Percentiles rank a stretch among this genome's conserved stretches.
These are phyloP conservation scores for Ophiocytium majus DNA, from an alignment of 352 stramenopile genomes.

Conservation along the genomic window DNA sequence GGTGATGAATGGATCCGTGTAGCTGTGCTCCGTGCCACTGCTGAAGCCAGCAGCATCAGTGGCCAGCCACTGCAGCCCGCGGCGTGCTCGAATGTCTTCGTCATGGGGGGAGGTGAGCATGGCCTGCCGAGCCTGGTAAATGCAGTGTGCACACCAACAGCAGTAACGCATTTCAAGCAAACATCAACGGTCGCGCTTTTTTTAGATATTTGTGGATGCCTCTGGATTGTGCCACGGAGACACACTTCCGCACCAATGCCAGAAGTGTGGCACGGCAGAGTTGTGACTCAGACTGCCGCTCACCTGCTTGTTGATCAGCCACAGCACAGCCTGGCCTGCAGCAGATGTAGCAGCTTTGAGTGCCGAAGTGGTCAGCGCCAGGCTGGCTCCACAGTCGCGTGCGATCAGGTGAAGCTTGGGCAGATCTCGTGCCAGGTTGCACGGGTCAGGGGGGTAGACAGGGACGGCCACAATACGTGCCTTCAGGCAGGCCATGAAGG, in stretches of 20 bases:
- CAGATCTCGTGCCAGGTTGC: constrained; percentile 89
- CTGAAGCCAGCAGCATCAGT: constrained; percentile 43
- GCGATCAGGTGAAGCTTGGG: constrained; percentile 89
- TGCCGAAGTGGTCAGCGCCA: constrained; percentile 83
- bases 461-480: constrained; percentile 57
- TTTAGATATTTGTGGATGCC: too few relatives aligned
- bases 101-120: constrained; percentile 13
- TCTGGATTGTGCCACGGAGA: too few relatives aligned
- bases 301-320: constrained; percentile 57
- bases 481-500: constrained; percentile 78
- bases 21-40: background rate
- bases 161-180: too few relatives aligned
- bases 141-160: too few relatives aligned
- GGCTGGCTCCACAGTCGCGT: constrained; percentile 77
- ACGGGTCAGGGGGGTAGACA: constrained; percentile 83
- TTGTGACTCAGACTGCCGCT: constrained; percentile 60
- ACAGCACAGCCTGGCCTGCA: background rate
- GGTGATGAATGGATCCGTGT: constrained; percentile 2
- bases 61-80: constrained; percentile 60
- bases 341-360: constrained; percentile 85
- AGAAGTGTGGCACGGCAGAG: constrained; percentile 38
- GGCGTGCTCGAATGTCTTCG: too few relatives aligned
- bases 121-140: background rate
- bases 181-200: too few relatives aligned
- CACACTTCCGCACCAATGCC: too few relatives aligned